phyloP scores from a whole-genome alignment of 352 stramenopile species.

The Phytopythium vexans region DNA sequence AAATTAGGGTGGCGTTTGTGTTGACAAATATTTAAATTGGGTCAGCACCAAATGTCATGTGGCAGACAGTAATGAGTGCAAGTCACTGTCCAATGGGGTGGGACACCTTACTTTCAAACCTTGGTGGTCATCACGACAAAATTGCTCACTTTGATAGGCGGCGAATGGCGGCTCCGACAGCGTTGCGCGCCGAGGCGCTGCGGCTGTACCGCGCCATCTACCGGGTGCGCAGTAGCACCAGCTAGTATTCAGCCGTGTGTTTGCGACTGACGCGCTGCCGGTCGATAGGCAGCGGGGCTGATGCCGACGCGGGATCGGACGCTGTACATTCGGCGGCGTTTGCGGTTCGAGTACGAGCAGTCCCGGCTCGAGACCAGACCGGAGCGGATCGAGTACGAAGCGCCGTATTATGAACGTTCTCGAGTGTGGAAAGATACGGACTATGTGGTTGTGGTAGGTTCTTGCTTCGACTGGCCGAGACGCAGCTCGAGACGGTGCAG shows the following conservation, averaged over 20 bases:
- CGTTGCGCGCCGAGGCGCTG: constrained; percentile 35
- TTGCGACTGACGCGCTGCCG: background rate
- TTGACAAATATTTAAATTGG: too few species aligned
- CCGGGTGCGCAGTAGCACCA: constrained; percentile 31
- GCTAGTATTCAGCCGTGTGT: background rate
- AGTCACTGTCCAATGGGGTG: too few species aligned
- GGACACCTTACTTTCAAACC: too few species aligned
- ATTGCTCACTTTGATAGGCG: too few species aligned
- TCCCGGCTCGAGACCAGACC: constrained; percentile 44
- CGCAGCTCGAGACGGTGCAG: constrained; percentile 73
- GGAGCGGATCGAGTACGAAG: constrained; percentile 60
- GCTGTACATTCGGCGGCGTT: constrained; percentile 60
- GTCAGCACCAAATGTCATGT: too few species aligned
- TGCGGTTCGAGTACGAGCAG: constrained; percentile 73
- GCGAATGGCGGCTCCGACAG: background rate
- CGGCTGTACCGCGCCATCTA: constrained; percentile 76
- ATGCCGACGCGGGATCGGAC: constrained; percentile 67
- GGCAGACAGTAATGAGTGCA: too few species aligned
- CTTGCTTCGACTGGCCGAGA: constrained; percentile 65
- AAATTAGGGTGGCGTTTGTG: too few species aligned
- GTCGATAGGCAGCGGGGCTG: constrained; percentile 58
- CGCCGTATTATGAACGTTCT: background rate
- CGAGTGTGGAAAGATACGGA: background rate
- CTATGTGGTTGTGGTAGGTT: constrained; percentile 27
- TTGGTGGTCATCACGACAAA: too few species aligned